A percentile compares a stretch with the other conserved stretches of the same genome.
Conservation (phyloP, 805 yeast genomes). For the Yueomyces sinensis region DNA sequence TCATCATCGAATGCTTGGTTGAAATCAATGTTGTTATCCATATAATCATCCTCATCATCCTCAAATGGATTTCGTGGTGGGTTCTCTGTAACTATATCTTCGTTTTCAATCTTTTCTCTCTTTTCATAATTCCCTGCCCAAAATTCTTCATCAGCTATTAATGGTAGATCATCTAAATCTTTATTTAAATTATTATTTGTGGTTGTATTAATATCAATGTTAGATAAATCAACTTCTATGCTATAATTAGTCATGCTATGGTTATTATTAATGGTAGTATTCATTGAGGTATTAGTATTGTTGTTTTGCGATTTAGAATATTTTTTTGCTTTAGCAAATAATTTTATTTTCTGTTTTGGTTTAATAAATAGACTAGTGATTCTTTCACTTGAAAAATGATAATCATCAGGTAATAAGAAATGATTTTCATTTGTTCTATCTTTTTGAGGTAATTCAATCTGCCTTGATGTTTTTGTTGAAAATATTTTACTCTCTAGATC, state of each 20-base stretch:
- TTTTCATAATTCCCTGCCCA: constrained; percentile 57
- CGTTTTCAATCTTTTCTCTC: constrained; percentile 22
- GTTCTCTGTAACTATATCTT: constrained; percentile 10
- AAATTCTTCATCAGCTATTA: constrained; percentile 48
- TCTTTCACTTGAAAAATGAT: constrained; percentile 54
- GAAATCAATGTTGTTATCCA: constrained; percentile 22
- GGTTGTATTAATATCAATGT: not conserved
- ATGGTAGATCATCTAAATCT: constrained; percentile 7
- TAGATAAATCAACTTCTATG: not conserved
- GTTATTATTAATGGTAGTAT: not conserved
- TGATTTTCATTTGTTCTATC: constrained; percentile 29
- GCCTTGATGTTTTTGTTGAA: constrained; percentile 22
- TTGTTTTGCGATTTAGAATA: constrained; percentile 1
- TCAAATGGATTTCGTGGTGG: constrained; percentile 26
- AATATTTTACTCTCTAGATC: constrained; percentile 30
- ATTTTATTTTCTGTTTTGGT: constrained; percentile 36
- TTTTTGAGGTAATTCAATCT: constrained; percentile 30
- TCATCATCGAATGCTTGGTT: constrained; percentile 24
- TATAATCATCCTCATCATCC: constrained; percentile 11
- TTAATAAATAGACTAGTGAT: constrained; percentile 57
- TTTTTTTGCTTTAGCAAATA: constrained; percentile 13
- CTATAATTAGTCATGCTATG: not conserved
- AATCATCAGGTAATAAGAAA: constrained; percentile 58
- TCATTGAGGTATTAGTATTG: constrained; percentile 1
- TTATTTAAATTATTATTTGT: not conserved